Base-by-base conservation (phyloP, 2,329 filamentous ascomycete genomes). In the Calonectria hawksworthii region DNA sequence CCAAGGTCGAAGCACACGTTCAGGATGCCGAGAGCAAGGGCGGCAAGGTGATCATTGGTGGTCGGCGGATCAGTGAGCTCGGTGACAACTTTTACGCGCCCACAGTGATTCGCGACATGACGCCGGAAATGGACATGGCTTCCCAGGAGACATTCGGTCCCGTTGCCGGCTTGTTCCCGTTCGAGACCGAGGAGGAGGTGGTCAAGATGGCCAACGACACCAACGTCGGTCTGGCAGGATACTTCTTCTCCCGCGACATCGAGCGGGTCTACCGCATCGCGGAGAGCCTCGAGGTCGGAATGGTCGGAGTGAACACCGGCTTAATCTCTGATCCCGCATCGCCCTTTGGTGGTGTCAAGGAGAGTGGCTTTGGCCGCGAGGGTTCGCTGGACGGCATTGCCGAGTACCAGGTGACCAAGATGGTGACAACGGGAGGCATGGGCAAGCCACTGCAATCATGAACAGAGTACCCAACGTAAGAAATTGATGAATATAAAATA, bases 61-160 rank as follows among this genome's bases (percentile, higher is more conserved):
- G 96, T 3, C 90, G 94, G 84, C 92, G 90, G 83, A 86, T 96
- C 73, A 89, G 93, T 1, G 92, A 96, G 23, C 88, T 98, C 3
- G 96, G 97, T 5, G 83, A 89, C 50, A 98, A 98, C 87, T 99
- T 98, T 88, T 98, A 94, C 87, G 91, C 96, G 82, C 95, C 95
- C 3, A 99, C 97, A 0, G 94, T 99, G 52, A 92, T 99, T 75
- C 93, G 94, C 13, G 94, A 94, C 76, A 96, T 98, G 93, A 98
- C 90, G 14, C 88, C 90, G 73, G 92, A 96, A 52, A 99, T 99
- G 97, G 90, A 91, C 74, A 90, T 99, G 79, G 93, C 95, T 6
- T 88, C 88, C 1, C 96, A 99, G 85, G 97, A 99, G 88, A 99
- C 96, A 0, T 99, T 99, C 83, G 97, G 97, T 0, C 97, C 97